A percentile compares a stretch with the other conserved stretches of the same genome.
Evolutionary conservation across 1,139 yeast genomes (phyloP).

Genomic region (Spathaspora sp.): DNA sequence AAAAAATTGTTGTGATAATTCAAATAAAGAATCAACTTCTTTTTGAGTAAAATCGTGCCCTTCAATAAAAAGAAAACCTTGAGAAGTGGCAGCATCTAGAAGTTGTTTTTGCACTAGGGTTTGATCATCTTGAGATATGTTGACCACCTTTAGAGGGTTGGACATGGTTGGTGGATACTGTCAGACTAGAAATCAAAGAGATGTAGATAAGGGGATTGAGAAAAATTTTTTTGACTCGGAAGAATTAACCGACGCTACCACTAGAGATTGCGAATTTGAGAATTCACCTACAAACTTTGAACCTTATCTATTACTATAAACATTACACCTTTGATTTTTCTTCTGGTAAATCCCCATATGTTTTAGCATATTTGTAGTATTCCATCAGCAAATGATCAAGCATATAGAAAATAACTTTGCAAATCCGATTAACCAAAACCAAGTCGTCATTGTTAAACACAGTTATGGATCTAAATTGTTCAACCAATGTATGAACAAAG

Average conservation of each 20-base stretch:
- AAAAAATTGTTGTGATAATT: constrained; percentile 56
- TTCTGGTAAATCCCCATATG: background rate
- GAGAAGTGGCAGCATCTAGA: constrained; percentile 57
- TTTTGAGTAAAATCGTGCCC: constrained; percentile 64
- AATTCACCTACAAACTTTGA: too few relatives aligned
- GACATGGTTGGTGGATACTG: constrained; percentile 14
- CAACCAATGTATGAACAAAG: background rate
- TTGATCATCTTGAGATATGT: constrained; percentile 47
- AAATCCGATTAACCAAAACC: background rate
- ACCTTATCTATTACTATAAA: background rate
- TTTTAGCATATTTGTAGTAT: background rate
- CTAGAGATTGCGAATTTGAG: background rate
- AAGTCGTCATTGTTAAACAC: background rate
- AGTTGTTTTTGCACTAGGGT: constrained; percentile 30
- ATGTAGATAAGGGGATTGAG: too few relatives aligned
- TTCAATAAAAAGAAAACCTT: constrained; percentile 72
- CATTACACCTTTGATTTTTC: background rate
- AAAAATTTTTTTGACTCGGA: too few relatives aligned
- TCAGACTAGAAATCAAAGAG: too few relatives aligned
- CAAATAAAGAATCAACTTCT: constrained; percentile 58
- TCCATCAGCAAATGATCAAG: background rate
- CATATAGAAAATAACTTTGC: background rate
- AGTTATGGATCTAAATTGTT: background rate
- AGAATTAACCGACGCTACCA: too few relatives aligned
- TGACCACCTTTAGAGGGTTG: constrained; percentile 53